phyloP scores from a whole-genome alignment of 441 rosid genomes.

The Croton setiger region DNA sequence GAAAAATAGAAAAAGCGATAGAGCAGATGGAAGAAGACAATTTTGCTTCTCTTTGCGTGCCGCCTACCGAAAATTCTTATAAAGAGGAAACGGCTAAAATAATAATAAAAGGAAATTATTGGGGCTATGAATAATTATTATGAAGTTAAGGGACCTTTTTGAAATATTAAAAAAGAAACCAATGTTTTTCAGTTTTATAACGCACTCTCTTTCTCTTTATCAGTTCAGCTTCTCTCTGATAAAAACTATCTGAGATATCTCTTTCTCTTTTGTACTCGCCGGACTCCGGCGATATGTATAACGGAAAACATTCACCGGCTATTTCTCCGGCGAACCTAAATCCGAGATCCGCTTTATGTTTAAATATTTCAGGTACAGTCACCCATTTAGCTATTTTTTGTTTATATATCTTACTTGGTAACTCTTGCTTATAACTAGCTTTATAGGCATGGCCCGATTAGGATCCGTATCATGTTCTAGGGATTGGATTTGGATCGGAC shows the following conservation, averaged over 20 bases:
- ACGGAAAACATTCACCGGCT: constrained; percentile 21
- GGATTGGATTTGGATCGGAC: constrained; percentile 18
- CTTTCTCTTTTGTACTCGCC: constrained; percentile 30
- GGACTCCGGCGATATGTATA: constrained; percentile 42
- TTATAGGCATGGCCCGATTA: background rate
- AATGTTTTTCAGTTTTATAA: constrained; percentile 21
- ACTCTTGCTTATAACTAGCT: background rate
- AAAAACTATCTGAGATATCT: constrained; percentile 15
- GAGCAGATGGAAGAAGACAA: constrained; percentile 8
- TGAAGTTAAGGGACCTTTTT: constrained; percentile 9
- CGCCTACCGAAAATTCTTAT: background rate
- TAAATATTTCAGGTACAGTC: constrained; percentile 19
- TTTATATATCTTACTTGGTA: background rate
- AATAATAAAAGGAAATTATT: background rate
- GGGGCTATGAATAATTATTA: background rate
- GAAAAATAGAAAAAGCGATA: background rate
- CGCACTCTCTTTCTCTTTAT: constrained; percentile 14
- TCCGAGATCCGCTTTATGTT: constrained; percentile 22
- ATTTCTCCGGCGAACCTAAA: constrained; percentile 10
- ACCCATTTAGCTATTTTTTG: background rate
- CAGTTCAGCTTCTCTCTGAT: constrained; percentile 22
- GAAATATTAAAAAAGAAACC: constrained; percentile 17
- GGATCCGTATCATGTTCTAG: constrained; percentile 24
- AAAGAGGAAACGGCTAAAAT: background rate
- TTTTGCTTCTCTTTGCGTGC: constrained; percentile 17